Conservation (phyloP, 371 early-diverging fungal species). For the Basidiobolus meristosporus region DNA sequence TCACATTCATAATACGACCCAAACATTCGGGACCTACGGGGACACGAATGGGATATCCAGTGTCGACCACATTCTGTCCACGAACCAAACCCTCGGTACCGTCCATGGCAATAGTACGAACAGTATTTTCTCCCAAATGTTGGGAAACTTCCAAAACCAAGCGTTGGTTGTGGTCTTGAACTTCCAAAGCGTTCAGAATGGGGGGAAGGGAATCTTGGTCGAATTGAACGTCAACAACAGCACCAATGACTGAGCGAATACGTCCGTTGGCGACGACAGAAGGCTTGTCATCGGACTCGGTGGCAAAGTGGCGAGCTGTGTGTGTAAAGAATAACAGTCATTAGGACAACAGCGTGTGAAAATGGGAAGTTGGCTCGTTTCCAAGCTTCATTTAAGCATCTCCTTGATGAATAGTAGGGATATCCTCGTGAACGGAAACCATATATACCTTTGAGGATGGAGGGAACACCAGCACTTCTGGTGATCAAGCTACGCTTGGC, state of each 20-base stretch:
- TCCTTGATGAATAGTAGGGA: no score
- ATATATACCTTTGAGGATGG: no score
- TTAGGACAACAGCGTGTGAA: no score
- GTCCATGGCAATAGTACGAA: slow-evolving; percentile 98
- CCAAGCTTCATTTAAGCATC: no score
- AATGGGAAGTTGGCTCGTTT: no score
- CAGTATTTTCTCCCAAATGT: slow-evolving; percentile 94
- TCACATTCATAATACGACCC: slow-evolving; percentile 96
- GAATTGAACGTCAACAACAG: slow-evolving; percentile 96
- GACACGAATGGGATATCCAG: slow-evolving; percentile 83
- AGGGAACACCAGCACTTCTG: no score
- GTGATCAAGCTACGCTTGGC: no score
- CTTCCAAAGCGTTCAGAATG: slow-evolving; percentile 93
- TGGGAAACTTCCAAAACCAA: slow-evolving; percentile 93
- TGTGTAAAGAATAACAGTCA: neutral
- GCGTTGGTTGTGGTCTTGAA: slow-evolving; percentile 64
- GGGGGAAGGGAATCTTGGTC: slow-evolving; percentile 80
- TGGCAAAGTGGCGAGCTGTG: slow-evolving; percentile 17
- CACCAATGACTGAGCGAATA: slow-evolving; percentile 86
- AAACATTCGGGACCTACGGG: slow-evolving; percentile 91
- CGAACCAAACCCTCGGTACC: slow-evolving; percentile 85
- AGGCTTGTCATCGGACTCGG: slow-evolving; percentile 7
- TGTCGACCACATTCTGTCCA: slow-evolving; percentile 88
- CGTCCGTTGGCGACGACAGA: slow-evolving; percentile 19
- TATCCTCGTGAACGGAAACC: no score